Conservation (phyloP, 2,329 filamentous ascomycete genomes). For the Emergomyces africanus region DNA sequence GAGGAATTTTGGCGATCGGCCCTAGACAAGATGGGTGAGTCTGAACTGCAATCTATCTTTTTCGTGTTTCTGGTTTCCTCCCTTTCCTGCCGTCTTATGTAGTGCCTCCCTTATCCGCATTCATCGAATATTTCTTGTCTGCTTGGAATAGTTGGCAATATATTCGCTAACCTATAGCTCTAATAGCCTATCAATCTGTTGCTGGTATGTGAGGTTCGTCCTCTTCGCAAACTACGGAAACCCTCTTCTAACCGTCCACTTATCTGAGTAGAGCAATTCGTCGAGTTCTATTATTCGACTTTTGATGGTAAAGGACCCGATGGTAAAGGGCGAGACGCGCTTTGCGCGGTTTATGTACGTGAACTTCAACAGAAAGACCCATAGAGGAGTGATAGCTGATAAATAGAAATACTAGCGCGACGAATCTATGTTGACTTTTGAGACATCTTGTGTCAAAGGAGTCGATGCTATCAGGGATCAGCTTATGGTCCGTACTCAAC, state of each 20-base stretch:
- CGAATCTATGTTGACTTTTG: slow-evolving; percentile 87
- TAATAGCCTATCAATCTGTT: slow-evolving; percentile 25
- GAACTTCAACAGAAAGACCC: neutral
- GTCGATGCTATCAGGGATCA: slow-evolving; percentile 59
- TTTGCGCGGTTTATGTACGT: slow-evolving; percentile 66
- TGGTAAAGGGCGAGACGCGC: slow-evolving; percentile 43
- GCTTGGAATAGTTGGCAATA: neutral
- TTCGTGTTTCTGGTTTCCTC: neutral
- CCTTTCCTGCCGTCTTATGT: too few relatives aligned
- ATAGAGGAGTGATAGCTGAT: slow-evolving; percentile 2
- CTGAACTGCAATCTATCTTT: neutral
- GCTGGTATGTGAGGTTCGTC: slow-evolving; percentile 24
- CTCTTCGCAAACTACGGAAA: neutral
- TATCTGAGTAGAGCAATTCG: slow-evolving; percentile 67
- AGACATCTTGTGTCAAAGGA: slow-evolving; percentile 57
- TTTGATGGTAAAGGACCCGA: slow-evolving; percentile 48
- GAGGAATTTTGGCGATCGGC: neutral
- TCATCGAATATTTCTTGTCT: neutral
- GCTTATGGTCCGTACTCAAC: slow-evolving; percentile 51
- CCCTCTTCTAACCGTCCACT: slow-evolving; percentile 40
- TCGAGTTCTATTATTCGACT: slow-evolving; percentile 77
- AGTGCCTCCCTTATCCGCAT: neutral
- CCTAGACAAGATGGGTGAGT: slow-evolving; percentile 9
- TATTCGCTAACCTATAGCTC: neutral
- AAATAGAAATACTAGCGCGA: slow-evolving; percentile 46